Conservation (phyloP, 768 basidiomycete genomes). For the Inosperma sp. region DNA sequence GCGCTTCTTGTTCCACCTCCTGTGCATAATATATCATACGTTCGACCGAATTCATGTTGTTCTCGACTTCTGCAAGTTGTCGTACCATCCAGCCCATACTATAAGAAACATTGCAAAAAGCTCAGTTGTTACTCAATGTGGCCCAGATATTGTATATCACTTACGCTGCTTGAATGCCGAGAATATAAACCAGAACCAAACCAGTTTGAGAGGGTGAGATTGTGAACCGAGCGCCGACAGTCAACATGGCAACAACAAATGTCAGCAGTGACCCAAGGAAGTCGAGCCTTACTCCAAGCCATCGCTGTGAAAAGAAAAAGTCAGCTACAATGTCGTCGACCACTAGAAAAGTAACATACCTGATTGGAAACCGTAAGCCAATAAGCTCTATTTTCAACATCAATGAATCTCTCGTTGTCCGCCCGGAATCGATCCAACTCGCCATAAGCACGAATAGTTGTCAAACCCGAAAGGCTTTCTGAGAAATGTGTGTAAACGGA, state of each 20-base stretch:
- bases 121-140: slow-evolving; percentile 5
- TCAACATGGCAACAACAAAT: slow-evolving; percentile 74
- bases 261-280: slow-evolving; percentile 69
- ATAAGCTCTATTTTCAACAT: slow-evolving; percentile 87
- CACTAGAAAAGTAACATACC: slow-evolving; percentile 25
- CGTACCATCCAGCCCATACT: slow-evolving; percentile 76
- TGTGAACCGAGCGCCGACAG: slow-evolving; percentile 65
- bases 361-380: slow-evolving; percentile 86
- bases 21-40: slow-evolving; percentile 79
- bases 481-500: slow-evolving; percentile 90
- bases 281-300: slow-evolving; percentile 90
- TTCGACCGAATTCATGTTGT: slow-evolving; percentile 90
- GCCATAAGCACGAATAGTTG: slow-evolving; percentile 86
- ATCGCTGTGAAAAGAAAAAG: slow-evolving; percentile 42
- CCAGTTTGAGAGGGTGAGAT: slow-evolving; percentile 80
- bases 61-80: slow-evolving; percentile 82
- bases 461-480: slow-evolving; percentile 80
- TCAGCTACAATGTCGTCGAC: neutral
- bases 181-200: slow-evolving; percentile 72
- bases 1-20: slow-evolving; percentile 77
- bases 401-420: slow-evolving; percentile 72
- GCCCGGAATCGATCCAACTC: slow-evolving; percentile 69
- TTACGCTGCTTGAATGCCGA: slow-evolving; percentile 68
- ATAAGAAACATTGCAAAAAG: slow-evolving; percentile 1
- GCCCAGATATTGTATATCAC: slow-evolving; percentile 12